Base-by-base conservation (phyloP, 306 rosid species). In the Sesbania bispinosa region DNA sequence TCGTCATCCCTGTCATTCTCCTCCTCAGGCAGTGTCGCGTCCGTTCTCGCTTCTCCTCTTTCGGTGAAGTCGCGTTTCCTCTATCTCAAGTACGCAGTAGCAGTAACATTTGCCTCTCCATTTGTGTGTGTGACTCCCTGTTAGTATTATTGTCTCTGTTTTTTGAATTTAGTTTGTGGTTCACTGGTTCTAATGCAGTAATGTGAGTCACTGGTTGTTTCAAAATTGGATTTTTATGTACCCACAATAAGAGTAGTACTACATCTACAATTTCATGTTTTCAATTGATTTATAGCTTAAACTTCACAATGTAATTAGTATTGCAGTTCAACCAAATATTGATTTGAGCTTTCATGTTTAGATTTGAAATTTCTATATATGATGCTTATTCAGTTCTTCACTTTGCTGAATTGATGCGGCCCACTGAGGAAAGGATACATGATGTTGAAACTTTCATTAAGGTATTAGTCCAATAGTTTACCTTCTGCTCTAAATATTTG, bases 321-420 rank as follows among this genome's bases (percentile, higher is more conserved):
- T 41, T 69, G 9, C 21, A 13, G 46, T 67, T 60, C 54, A 57
- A 21, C 27, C 36, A 38, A 23, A 7, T 51, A 15, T 51, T 51
- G 20, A 63, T 38, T 27, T 27, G 52, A n/a, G 24, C 10, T 78
- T 35, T 69, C 19, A 18, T 51, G 80, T 45, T 47, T 71, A 58
- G 36, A 46, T 71, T 61, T 61, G 27, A 23, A 10, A 11, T 15
- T 67, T 15, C 7, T 51, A 64, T 23, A 27, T 35, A 8, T 26
- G 64, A 67, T 58, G 16, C 29, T 71, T 61, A 68, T 47, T 69
- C 32, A 23, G 51, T 62, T 62, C 75, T 74, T 80, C 91, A 94
- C 97, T 89, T 76, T 62, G 67, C 86, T 51, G 98, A 89, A 77
- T 65, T 94, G 62, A 89, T 94, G 75, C 91, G 89, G 71, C 88